Percentiles rank a stretch among this genome's conserved stretches.
Conservation (phyloP, 805 yeast species). For the Wickerhamiella domercqiae region DNA sequence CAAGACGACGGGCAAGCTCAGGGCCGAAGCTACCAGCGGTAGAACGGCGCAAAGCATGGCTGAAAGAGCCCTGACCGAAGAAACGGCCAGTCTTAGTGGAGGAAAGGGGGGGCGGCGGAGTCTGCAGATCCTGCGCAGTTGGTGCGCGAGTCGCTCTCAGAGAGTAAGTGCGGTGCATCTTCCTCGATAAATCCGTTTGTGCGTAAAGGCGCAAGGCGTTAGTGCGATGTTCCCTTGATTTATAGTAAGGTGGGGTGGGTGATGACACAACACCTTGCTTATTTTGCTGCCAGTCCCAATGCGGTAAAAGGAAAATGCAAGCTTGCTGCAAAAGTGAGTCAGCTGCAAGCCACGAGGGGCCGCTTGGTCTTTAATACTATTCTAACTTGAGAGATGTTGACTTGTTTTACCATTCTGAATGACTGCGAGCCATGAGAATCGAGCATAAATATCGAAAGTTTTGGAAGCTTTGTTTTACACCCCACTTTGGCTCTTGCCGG, state of each 20-base stretch:
- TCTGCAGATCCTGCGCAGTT: slow-evolving; percentile 85
- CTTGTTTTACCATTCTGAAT: too few species aligned
- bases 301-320: neutral
- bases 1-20: slow-evolving; percentile 80
- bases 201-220: neutral
- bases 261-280: neutral
- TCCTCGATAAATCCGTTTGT: slow-evolving; percentile 2
- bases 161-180: slow-evolving; percentile 96
- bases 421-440: too few species aligned
- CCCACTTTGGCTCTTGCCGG: too few species aligned
- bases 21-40: slow-evolving; percentile 92
- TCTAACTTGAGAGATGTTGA: too few species aligned
- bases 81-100: slow-evolving; percentile 70
- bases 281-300: neutral
- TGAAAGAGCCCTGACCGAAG: slow-evolving; percentile 61
- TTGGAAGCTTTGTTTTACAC: too few species aligned
- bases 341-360: too few species aligned
- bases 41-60: slow-evolving; percentile 42
- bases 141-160: slow-evolving; percentile 92
- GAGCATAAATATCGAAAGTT: too few species aligned
- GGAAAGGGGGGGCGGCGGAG: slow-evolving; percentile 92
- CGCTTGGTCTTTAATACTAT: too few species aligned
- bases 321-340: too few species aligned
- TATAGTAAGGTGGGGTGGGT: neutral
- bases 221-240: slow-evolving; percentile 1